These are phyloP conservation scores for Panaeolus papilionaceus DNA, from an alignment of 768 basidiomycete species.

Conservation along the genomic window DNA sequence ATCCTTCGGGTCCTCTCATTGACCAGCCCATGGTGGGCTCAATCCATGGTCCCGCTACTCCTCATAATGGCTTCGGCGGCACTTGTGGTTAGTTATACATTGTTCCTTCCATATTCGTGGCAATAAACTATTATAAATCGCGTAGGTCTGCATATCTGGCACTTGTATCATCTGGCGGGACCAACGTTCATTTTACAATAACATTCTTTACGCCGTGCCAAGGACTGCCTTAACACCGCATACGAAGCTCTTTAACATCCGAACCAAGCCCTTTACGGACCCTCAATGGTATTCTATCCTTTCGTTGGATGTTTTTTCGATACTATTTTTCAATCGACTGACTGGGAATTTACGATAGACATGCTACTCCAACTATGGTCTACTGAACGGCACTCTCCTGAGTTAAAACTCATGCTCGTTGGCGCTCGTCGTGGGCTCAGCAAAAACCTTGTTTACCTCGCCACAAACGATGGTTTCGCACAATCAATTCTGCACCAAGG, in stretches of 20 bases:
- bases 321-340: too few relatives aligned
- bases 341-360: neutral
- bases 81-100: too few relatives aligned
- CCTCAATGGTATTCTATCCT: neutral
- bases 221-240: neutral
- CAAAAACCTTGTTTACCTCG: neutral
- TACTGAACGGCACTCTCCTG: neutral
- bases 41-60: neutral
- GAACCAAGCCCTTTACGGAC: neutral
- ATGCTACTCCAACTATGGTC: neutral
- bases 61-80: too few relatives aligned
- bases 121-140: too few relatives aligned
- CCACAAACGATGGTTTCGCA: neutral
- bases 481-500: conserved; percentile 1
- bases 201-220: neutral
- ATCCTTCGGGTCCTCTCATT: neutral
- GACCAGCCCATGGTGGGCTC: neutral
- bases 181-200: neutral
- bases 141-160: too few relatives aligned
- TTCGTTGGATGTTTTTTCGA: neutral
- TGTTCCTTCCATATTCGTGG: too few relatives aligned
- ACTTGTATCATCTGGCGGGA: too few relatives aligned
- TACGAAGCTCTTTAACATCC: conserved; percentile 1
- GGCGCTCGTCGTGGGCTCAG: neutral
- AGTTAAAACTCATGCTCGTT: neutral